Conservation (phyloP, 768 basidiomycete genomes). For the Tricholoma furcatifolium region DNA sequence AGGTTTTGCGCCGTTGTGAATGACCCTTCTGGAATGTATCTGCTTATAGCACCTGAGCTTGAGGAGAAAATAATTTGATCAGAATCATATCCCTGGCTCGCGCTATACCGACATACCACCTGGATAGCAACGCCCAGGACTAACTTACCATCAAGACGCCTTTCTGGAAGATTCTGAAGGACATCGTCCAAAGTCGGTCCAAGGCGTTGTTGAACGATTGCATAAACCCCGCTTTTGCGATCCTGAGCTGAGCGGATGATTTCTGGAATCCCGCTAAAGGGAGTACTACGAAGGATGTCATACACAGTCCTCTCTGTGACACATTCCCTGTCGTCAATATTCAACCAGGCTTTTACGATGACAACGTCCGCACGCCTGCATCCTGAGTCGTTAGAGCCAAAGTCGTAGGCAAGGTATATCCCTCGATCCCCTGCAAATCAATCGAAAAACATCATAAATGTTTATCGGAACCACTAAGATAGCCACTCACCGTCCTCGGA, state of each 20-base stretch:
- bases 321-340: conserved; percentile 24
- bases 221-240: conserved; percentile 18
- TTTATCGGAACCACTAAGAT: not conserved
- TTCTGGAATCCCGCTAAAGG: conserved; percentile 18
- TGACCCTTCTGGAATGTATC: conserved; percentile 24
- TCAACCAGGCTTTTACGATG: conserved; percentile 29
- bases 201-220: conserved; percentile 25
- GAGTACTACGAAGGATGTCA: conserved; percentile 4
- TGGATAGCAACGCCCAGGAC: conserved; percentile 28
- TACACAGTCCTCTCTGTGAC: conserved; percentile 24
- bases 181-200: conserved; percentile 28
- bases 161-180: conserved; percentile 10
- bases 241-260: conserved; percentile 17
- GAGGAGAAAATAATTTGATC: no score
- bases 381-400: conserved; percentile 17
- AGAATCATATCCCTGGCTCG: no score
- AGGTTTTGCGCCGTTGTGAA: conserved; percentile 31
- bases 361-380: conserved; percentile 21
- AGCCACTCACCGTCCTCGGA: conserved; percentile 24
- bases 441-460: not conserved
- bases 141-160: conserved; percentile 20
- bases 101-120: conserved; percentile 27
- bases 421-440: conserved; percentile 23
- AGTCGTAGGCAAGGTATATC: conserved; percentile 29
- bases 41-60: conserved; percentile 27